Conservation (phyloP, 352 stramenopile species). For the Sclerospora graminicola region DNA sequence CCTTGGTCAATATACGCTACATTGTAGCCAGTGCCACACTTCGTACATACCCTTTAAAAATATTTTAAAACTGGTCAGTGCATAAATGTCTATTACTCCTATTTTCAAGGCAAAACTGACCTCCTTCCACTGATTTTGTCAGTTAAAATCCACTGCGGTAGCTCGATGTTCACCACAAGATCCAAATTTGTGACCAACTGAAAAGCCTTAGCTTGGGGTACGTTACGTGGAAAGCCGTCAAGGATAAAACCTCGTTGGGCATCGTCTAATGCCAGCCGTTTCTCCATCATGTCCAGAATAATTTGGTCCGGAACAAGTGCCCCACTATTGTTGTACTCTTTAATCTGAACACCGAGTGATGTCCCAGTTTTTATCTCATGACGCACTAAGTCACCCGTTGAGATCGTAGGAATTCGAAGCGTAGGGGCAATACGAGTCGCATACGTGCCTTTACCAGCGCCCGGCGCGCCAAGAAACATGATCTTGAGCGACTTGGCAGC, state of each 20-base stretch:
- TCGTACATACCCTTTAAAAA: constrained; percentile 54
- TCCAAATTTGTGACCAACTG: constrained; percentile 65
- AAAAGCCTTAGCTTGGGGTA: constrained; percentile 81
- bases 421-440: constrained; percentile 76
- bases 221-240: constrained; percentile 84
- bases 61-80: not conserved
- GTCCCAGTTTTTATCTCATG: constrained; percentile 82
- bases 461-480: constrained; percentile 87
- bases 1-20: constrained; percentile 79
- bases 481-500: constrained; percentile 52
- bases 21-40: constrained; percentile 83
- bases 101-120: constrained; percentile 20
- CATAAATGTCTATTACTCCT: not conserved
- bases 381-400: constrained; percentile 82
- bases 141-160: constrained; percentile 80
- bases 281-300: constrained; percentile 84
- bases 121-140: constrained; percentile 85
- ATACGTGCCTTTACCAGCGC: constrained; percentile 88
- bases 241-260: constrained; percentile 79
- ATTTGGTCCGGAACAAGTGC: constrained; percentile 82
- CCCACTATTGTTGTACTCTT: constrained; percentile 78
- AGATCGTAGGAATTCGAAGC: constrained; percentile 84
- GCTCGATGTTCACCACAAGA: constrained; percentile 82
- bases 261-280: constrained; percentile 57
- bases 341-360: constrained; percentile 61